Conservation (phyloP, 305 asterid genomes). For the Withania somnifera region DNA sequence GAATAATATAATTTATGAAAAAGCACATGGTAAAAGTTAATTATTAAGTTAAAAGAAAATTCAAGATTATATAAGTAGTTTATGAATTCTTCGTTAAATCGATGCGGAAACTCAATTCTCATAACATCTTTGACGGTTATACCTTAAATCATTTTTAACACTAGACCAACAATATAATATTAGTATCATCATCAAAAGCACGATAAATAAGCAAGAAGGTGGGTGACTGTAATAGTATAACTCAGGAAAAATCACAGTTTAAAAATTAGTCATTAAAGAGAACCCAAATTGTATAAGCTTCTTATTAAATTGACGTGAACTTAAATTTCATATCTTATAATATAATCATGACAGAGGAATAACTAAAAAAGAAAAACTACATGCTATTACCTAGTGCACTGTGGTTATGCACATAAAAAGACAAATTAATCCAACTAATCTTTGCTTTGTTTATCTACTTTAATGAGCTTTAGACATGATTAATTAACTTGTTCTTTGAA, state of each 20-base stretch:
- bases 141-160: not conserved
- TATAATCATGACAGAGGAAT: too few relatives aligned
- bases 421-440: conserved; percentile 1
- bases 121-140: not conserved
- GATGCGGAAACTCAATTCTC: not conserved
- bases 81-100: not conserved
- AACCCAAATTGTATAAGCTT: too few relatives aligned
- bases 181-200: not conserved
- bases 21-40: not conserved
- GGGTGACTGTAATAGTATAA: too few relatives aligned
- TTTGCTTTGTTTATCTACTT: conserved; percentile 18
- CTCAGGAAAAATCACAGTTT: too few relatives aligned
- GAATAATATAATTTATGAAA: not conserved
- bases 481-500: conserved; percentile 10
- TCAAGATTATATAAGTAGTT: too few relatives aligned
- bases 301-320: too few relatives aligned
- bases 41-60: not conserved
- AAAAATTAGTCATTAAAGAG: too few relatives aligned
- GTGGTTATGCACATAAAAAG: not conserved
- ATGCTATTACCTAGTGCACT: not conserved
- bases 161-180: not conserved
- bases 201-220: too few relatives aligned
- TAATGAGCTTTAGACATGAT: conserved; percentile 37
- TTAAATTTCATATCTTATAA: too few relatives aligned
- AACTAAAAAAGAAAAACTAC: too few relatives aligned